Evolutionary conservation across 352 stramenopile genomes (phyloP), one percentile per base, ranked within the genome.

Genomic region (Globisporangium mamillatum): DNA sequence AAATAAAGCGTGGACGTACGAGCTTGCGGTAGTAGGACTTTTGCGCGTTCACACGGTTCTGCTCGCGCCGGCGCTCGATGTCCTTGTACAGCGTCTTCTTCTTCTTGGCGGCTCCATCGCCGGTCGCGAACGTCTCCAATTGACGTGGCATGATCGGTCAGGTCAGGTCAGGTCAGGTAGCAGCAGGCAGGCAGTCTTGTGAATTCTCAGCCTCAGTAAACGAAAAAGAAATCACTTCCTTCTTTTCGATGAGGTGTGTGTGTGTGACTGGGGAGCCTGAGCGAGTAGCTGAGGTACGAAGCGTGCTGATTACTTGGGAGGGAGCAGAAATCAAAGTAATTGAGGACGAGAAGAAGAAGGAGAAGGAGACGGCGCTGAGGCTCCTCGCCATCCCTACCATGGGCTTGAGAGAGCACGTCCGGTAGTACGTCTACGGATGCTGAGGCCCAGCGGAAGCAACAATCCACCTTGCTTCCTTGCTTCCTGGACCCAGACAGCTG

Each of bases 11-110:
- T 9, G 4, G n/a, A 62, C 65, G 57, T 70, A 70, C 65, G 59
- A 71, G 66, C 22, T 79, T 79, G 61, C 75, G 75, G 71, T 79
- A 74, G 64, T 79, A 79, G 22, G 74, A 77, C 46, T 72, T 74
- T 66, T 79, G 74, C 1, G 74, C 74, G 48, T 74, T 79, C 44
- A 79, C 70, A 12, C 74, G 67, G 67, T 79, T 79, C 65, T 79
- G 74, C 48, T 79, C 74, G 64, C 74, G 74, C 22, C 74, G 74
- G n/a, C 74, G 70, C 20, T 71, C 66, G n/a, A 71, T 52, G 50
- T 71, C 60, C 66, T 71, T 71, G 66, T 71, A 67, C 12, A 60
- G 59, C 12, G 66, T 44, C 50, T 71, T 71, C 59, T 55, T 61
- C 53, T 68, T 62, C 55, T 68, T 68, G 7, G 29, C 32, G 6